Evolutionary conservation across 2,329 filamentous ascomycete species (phyloP).

Genomic region (Aureobasidium sp.): DNA sequence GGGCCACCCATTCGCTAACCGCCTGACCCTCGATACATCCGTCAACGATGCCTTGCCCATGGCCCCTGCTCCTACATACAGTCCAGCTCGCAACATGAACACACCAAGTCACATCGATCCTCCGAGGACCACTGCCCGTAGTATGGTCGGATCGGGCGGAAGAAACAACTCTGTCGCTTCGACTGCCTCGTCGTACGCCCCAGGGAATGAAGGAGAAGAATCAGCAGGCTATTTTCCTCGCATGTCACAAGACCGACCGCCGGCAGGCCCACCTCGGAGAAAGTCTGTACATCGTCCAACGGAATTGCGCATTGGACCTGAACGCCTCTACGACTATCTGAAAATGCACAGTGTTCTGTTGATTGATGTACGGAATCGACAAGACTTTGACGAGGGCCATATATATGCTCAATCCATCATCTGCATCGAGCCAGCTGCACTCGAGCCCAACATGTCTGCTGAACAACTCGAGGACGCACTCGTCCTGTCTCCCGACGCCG

Average conservation of each 20-base stretch:
- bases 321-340: constrained; percentile 64
- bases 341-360: constrained; percentile 60
- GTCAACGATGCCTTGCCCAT: constrained; percentile 55
- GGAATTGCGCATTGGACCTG: constrained; percentile 55
- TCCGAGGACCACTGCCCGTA: constrained; percentile 56
- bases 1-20: constrained; percentile 1
- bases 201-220: constrained; percentile 26
- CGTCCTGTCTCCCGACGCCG: constrained; percentile 61
- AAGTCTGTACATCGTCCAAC: constrained; percentile 43
- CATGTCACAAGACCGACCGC: constrained; percentile 16
- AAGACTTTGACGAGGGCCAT: constrained; percentile 79
- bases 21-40: constrained; percentile 41
- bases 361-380: constrained; percentile 74
- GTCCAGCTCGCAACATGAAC: constrained; percentile 63
- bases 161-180: constrained; percentile 45
- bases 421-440: constrained; percentile 76
- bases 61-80: constrained; percentile 67
- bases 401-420: constrained; percentile 77
- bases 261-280: constrained; percentile 23
- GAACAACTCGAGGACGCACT: constrained; percentile 59
- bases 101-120: constrained; percentile 56
- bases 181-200: constrained; percentile 30
- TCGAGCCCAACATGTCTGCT: constrained; percentile 58
- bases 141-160: constrained; percentile 46
- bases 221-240: constrained; percentile 32